A percentile compares a stretch with the other conserved stretches of the same genome.
phyloP scores from a whole-genome alignment of 2,329 filamentous ascomycete species.

The Leptographium flavum region DNA sequence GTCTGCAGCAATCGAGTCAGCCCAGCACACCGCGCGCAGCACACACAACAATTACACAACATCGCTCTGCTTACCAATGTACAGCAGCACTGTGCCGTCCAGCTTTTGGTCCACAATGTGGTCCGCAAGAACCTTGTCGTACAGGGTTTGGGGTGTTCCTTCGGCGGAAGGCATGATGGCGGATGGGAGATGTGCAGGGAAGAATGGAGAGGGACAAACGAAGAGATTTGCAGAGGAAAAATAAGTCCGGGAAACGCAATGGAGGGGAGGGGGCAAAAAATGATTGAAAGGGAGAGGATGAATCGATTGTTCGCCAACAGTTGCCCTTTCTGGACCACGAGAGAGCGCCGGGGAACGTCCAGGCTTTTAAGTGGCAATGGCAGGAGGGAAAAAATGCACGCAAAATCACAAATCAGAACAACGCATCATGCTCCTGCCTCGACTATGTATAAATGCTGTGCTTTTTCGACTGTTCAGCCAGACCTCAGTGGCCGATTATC shows the following conservation, averaged over 20 bases:
- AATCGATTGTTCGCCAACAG: neutral
- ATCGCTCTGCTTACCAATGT: slow-evolving; percentile 55
- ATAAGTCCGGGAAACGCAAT: neutral
- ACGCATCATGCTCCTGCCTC: neutral
- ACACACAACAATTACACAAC: no score
- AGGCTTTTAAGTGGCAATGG: neutral
- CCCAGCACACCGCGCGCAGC: no score
- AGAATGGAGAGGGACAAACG: neutral
- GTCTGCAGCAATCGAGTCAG: slow-evolving; percentile 48
- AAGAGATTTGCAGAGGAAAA: neutral
- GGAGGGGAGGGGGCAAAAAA: neutral
- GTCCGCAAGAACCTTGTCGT: slow-evolving; percentile 93
- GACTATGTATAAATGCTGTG: neutral
- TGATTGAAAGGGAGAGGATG: neutral
- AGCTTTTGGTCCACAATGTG: slow-evolving; percentile 93
- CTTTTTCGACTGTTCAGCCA: slow-evolving; percentile 1
- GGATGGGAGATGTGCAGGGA: neutral
- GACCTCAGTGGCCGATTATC: slow-evolving; percentile 8
- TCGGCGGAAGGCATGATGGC: slow-evolving; percentile 57
- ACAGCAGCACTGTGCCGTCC: slow-evolving; percentile 82
- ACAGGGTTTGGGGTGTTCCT: slow-evolving; percentile 66
- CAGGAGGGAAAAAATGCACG: neutral
- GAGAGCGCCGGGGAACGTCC: neutral
- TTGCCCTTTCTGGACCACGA: neutral
- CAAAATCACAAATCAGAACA: neutral